Percentiles rank a stretch among this genome's conserved stretches.
These are phyloP conservation scores for Eucalyptus camaldulensis DNA, from an alignment of 345 rosid species.

Conservation along the genomic window DNA sequence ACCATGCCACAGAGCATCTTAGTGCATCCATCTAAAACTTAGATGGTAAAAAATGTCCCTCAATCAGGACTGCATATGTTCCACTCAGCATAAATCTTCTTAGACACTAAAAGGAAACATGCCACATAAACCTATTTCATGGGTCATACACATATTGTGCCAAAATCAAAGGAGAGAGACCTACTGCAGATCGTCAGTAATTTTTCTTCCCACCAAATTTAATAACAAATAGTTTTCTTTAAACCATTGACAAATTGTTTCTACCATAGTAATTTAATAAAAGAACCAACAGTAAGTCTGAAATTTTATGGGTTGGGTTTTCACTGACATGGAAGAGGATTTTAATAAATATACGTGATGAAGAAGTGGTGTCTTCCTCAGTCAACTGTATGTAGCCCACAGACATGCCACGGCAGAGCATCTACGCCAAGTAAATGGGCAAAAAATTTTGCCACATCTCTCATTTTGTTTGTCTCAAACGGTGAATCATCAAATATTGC, in stretches of 20 bases:
- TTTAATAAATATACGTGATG: slow-evolving; percentile 87
- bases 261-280: not conserved
- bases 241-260: not conserved
- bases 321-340: slow-evolving; percentile 76
- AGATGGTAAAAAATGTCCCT: not conserved
- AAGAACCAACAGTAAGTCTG: not conserved
- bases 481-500: slow-evolving; percentile 91
- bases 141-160: not conserved
- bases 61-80: not conserved
- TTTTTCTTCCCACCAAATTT: not conserved
- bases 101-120: not conserved
- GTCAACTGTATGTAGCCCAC: slow-evolving; percentile 70
- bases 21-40: not conserved
- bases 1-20: not conserved
- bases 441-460: slow-evolving; percentile 79
- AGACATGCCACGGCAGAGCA: slow-evolving; percentile 70
- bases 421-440: slow-evolving; percentile 85
- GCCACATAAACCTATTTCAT: not conserved
- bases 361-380: slow-evolving; percentile 90
- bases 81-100: not conserved
- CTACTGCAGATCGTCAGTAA: not conserved
- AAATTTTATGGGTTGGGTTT: not conserved
- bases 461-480: slow-evolving; percentile 77
- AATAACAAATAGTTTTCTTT: not conserved
- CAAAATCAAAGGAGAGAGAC: not conserved